Base-by-base conservation (phyloP, 768 basidiomycete genomes). In the Russula lepida region DNA sequence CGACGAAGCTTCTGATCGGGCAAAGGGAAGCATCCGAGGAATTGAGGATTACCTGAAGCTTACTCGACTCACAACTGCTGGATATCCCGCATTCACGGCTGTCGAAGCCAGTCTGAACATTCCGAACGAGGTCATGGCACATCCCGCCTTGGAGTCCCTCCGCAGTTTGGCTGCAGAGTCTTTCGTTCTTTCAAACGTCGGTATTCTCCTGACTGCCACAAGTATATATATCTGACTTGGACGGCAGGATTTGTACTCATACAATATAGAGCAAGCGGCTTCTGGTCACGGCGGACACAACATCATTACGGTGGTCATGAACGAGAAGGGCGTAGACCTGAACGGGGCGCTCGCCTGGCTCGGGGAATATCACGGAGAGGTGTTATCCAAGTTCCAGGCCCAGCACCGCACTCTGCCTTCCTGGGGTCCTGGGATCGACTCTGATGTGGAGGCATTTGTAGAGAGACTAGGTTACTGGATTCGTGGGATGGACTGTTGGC, bases 11-110 rank as follows among this genome's bases (percentile, higher is more conserved):
- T 62, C 67, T 0, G 79, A 81, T 58, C 73, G 79, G 4, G 67
- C 67, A 11, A 33, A 66, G 7, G 59, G 68, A 33, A 62, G 55
- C 33, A 68, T 79, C 7, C 74, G 76, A 6, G 69, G 69, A 21
- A 65, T 81, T 19, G 65, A 77, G 2, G 70, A 68, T 32, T 83
- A 81, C 55, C 68, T 81, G 5, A 54, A 65, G 1, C 67, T 75
- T 17, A 72, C 81, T 3, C 72, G 79, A 6, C 68, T 74, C 55
- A 82, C 81, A 33, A 80, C 73, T 1, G 71, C 75, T 44, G 79
- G 76, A 65, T 79, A 79, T 58, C 0, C 71, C 71, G 1, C 72
- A 72, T 17, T 77, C 79, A 5, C 74, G 72, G 69, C 0, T 46
- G 62, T 0, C 52, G n/a, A n/a, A n/a, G n/a, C n/a, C n/a, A n/a